These are phyloP conservation scores for Ceratobasidium sp. DNA, from an alignment of 1,284 basidiomycete species.

Conservation along the genomic window DNA sequence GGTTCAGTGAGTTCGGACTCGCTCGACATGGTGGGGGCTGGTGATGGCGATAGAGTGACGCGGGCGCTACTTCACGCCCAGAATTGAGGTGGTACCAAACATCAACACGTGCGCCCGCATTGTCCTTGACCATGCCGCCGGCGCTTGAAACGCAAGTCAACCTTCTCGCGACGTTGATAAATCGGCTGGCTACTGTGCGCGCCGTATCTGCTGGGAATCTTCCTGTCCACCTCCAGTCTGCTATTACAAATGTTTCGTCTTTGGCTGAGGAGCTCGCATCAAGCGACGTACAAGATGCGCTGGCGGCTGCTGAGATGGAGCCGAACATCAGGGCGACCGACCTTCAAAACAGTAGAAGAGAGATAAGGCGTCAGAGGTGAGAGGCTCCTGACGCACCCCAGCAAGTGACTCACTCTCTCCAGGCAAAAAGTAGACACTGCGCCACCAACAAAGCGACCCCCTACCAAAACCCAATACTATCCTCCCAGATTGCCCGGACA, in stretches of 20 bases:
- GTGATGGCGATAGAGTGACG: background rate
- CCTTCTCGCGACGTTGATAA: slow-evolving; percentile 16
- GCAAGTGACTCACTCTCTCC: too few species aligned
- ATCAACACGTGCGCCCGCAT: background rate
- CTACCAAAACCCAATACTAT: slow-evolving; percentile 4
- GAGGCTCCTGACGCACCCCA: too few species aligned
- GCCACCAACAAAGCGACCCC: slow-evolving; percentile 10
- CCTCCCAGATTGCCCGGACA: background rate
- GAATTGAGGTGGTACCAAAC: background rate
- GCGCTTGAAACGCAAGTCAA: slow-evolving; percentile 29
- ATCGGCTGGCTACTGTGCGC: slow-evolving; percentile 24
- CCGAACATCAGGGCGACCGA: slow-evolving; percentile 18
- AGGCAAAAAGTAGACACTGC: slow-evolving; percentile 16
- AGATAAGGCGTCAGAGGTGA: slow-evolving; percentile 21
- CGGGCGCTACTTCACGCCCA: background rate
- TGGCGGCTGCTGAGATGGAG: slow-evolving; percentile 24
- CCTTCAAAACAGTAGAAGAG: slow-evolving; percentile 31
- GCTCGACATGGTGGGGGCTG: slow-evolving; percentile 16
- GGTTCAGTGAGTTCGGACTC: slow-evolving; percentile 32
- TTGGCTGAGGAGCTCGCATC: slow-evolving; percentile 20
- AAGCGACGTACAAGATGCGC: slow-evolving; percentile 14
- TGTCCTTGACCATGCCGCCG: slow-evolving; percentile 17
- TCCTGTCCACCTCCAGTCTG: slow-evolving; percentile 21
- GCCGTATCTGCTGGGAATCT: slow-evolving; percentile 32
- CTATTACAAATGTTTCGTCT: slow-evolving; percentile 29